Evolutionary conservation across 1,284 basidiomycete species (phyloP).

Genomic region (Heimioporus retisporus): DNA sequence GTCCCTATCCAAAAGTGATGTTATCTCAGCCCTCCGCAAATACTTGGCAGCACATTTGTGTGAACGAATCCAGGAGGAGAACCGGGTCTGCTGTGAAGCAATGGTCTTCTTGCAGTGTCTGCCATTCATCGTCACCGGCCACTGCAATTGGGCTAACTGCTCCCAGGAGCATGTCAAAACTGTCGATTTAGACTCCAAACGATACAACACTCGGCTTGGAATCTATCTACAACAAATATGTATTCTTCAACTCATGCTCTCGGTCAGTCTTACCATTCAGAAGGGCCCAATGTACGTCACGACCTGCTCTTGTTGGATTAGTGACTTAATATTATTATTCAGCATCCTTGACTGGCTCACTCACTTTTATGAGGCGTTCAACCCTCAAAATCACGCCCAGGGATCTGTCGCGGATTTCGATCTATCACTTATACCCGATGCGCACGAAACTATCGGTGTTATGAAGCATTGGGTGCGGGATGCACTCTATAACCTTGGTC

Average conservation of each 20-base stretch:
- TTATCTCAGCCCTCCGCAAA: constrained; percentile 25
- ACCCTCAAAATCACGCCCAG: constrained; percentile 49
- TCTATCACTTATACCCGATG: constrained; percentile 48
- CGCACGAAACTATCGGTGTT: constrained; percentile 44
- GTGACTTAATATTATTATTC: not conserved
- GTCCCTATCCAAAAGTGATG: constrained; percentile 17
- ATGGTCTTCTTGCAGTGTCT: constrained; percentile 54
- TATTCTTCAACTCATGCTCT: constrained; percentile 50
- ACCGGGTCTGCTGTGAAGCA: constrained; percentile 42
- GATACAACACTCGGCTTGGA: constrained; percentile 53
- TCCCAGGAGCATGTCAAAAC: constrained; percentile 48
- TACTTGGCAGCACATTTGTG: constrained; percentile 42
- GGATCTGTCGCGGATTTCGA: constrained; percentile 50
- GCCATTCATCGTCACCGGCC: constrained; percentile 39
- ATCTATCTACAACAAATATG: constrained; percentile 61
- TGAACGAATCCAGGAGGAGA: constrained; percentile 47
- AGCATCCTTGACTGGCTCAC: constrained; percentile 44
- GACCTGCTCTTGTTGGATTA: not conserved
- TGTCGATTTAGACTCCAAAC: constrained; percentile 35
- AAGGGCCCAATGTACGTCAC: constrained; percentile 32
- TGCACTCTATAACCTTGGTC: constrained; percentile 41
- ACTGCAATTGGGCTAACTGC: constrained; percentile 52
- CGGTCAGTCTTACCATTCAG: constrained; percentile 20
- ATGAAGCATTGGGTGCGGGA: constrained; percentile 54
- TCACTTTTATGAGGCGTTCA: constrained; percentile 51